Evolutionary conservation across 768 basidiomycete genomes (phyloP), one percentile per base, ranked within the genome.

Genomic region (Boletus rubropictus): DNA sequence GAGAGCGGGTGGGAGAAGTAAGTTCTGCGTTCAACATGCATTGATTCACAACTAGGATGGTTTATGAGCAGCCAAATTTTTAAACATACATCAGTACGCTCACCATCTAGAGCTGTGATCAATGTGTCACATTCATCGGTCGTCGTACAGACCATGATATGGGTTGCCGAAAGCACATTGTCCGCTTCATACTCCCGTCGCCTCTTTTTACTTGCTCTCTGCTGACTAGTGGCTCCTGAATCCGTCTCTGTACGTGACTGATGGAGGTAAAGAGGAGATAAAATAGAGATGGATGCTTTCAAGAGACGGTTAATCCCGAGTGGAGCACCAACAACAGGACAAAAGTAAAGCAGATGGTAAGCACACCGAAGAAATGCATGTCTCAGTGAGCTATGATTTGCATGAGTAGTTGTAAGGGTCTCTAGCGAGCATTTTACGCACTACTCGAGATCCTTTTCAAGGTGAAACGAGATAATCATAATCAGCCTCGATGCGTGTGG

Each of bases 161-260:
- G 69, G 2, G 73, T 61, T 7, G 67, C 56, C 43, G 75, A 79
- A 64, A 92, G 81, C 5, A 84, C 67, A 56, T 85, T 86, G 44
- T 87, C 87, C 9, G 80, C 86, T 63, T 90, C 86, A 53, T 81
- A 89, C 11, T 74, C 81, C 18, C 81, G 76, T 17, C 76, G 73
- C 38, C 83, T 72, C 61, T 87, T 91, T 62, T 81, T 89, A 45
- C 78, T 76, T 55, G 79, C 81, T 59, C 72, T 80, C 12, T 58
- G 69, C 56, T 67, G 38, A 54, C 46, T 14, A 3, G 53, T 56
- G 34, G 57, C 50, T 14, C 48, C 63, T 1, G 57, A 59, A 21
- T 45, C 37, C 18, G 48, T 42, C 29, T 67, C 59, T 8, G 54
- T 50, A 8, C 72, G 70, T 3, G 70, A 48, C 21, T 70, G 65